Conservation (phyloP, 768 basidiomycete species). For the Tricholoma bakamatsutake region DNA sequence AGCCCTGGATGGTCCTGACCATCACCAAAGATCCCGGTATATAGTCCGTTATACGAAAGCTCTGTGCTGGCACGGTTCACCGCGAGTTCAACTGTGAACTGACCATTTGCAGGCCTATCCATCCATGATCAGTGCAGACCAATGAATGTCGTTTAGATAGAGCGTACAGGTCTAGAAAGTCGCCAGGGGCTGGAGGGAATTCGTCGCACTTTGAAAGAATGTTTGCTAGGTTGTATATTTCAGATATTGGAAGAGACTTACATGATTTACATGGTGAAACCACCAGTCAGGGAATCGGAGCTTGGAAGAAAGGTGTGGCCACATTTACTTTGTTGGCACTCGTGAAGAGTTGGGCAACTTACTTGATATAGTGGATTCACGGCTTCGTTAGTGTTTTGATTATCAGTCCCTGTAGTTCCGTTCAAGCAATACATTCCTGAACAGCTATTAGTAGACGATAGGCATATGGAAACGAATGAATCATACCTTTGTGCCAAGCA, state of each 20-base stretch:
- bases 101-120: constrained; percentile 37
- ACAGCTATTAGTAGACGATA: not conserved
- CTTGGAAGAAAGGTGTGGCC: not conserved
- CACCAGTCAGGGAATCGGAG: constrained; percentile 18
- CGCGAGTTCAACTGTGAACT: constrained; percentile 44
- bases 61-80: constrained; percentile 44
- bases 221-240: not conserved
- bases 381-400: constrained; percentile 34
- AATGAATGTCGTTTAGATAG: constrained; percentile 1
- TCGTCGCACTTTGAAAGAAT: constrained; percentile 30
- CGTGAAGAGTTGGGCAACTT: constrained; percentile 9
- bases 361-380: constrained; percentile 42
- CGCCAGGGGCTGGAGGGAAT: constrained; percentile 36
- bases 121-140: not conserved
- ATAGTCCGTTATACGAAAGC: constrained; percentile 33
- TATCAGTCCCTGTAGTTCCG: constrained; percentile 25
- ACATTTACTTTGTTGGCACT: not conserved
- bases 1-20: constrained; percentile 34
- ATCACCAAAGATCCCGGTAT: constrained; percentile 36
- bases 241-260: constrained; percentile 14
- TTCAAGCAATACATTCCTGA: constrained; percentile 43
- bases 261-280: constrained; percentile 31
- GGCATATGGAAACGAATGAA: not conserved
- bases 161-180: constrained; percentile 36
- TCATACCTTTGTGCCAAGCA: constrained; percentile 14